Evolutionary conservation across 441 rosid species (phyloP).

Genomic region (Gossypium schwendimanii): DNA sequence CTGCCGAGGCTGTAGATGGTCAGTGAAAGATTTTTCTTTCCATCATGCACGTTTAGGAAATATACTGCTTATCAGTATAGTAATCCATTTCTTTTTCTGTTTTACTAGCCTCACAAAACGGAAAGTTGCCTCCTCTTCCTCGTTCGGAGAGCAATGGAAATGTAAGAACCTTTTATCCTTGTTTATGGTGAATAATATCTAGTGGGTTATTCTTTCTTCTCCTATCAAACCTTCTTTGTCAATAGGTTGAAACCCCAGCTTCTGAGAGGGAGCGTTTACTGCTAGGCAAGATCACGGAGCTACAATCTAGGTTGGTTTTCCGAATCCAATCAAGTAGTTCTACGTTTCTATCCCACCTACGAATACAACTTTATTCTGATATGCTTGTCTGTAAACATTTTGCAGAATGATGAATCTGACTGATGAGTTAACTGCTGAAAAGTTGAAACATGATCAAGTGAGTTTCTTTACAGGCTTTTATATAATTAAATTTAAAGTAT

Average conservation of each 20-base stretch:
- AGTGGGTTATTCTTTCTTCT: neutral
- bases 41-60: neutral
- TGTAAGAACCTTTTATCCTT: slow-evolving; percentile 35
- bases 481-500: neutral
- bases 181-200: neutral
- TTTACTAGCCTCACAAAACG: slow-evolving; percentile 63
- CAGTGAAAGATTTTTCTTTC: slow-evolving; percentile 22
- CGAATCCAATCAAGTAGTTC: slow-evolving; percentile 9
- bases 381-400: neutral
- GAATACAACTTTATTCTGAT: neutral
- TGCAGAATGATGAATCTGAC: slow-evolving; percentile 71
- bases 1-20: slow-evolving; percentile 61
- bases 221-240: slow-evolving; percentile 16
- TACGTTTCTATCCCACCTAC: slow-evolving; percentile 1
- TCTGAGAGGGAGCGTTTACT: slow-evolving; percentile 79
- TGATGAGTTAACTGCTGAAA: slow-evolving; percentile 70
- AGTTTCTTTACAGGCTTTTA: slow-evolving; percentile 23
- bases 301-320: slow-evolving; percentile 62
- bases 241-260: slow-evolving; percentile 53
- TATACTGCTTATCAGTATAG: neutral
- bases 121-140: slow-evolving; percentile 79
- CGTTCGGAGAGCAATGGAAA: slow-evolving; percentile 63
- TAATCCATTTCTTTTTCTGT: neutral
- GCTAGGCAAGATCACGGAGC: slow-evolving; percentile 57
- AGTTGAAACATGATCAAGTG: slow-evolving; percentile 59